Evolutionary conservation across 768 basidiomycete species (phyloP).

Genomic region (Leccinum disarticulatum): DNA sequence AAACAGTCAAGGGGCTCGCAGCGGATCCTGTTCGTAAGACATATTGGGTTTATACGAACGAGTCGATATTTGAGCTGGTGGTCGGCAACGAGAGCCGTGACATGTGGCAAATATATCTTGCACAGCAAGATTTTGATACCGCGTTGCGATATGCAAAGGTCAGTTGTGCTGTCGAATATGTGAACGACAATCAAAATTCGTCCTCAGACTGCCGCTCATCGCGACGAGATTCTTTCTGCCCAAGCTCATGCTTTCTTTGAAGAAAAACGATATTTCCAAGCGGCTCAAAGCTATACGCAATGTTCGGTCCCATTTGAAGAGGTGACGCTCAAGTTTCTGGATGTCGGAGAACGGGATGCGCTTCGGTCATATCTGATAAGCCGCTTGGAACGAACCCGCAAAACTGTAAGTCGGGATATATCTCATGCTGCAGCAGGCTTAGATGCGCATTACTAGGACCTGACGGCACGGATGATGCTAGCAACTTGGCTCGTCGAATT

Average conservation of each 20-base stretch:
- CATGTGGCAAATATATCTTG: slow-evolving; percentile 90
- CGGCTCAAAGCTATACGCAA: slow-evolving; percentile 90
- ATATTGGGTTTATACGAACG: slow-evolving; percentile 92
- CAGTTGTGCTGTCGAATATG: slow-evolving; percentile 12
- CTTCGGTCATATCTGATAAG: slow-evolving; percentile 88
- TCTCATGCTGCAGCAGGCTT: not conserved
- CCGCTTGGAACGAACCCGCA: slow-evolving; percentile 80
- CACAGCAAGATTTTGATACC: slow-evolving; percentile 71
- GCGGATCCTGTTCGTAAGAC: slow-evolving; percentile 87
- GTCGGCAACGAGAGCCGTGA: slow-evolving; percentile 88
- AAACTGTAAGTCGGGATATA: slow-evolving; percentile 54
- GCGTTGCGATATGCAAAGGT: slow-evolving; percentile 86
- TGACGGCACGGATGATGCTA: slow-evolving; percentile 94
- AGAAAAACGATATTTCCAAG: slow-evolving; percentile 81
- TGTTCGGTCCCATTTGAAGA: slow-evolving; percentile 89
- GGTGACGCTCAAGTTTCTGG: slow-evolving; percentile 86
- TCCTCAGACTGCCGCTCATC: slow-evolving; percentile 79
- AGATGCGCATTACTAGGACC: slow-evolving; percentile 53
- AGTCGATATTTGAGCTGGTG: slow-evolving; percentile 84
- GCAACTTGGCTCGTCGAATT: slow-evolving; percentile 99
- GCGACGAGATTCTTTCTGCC: slow-evolving; percentile 77
- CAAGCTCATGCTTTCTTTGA: slow-evolving; percentile 82
- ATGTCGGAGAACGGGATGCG: slow-evolving; percentile 87
- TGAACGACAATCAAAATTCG: slow-evolving; percentile 3
- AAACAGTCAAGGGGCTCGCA: slow-evolving; percentile 70